Evolutionary conservation across 345 rosid species (phyloP).

Genomic region (Lagerstroemia speciosa): DNA sequence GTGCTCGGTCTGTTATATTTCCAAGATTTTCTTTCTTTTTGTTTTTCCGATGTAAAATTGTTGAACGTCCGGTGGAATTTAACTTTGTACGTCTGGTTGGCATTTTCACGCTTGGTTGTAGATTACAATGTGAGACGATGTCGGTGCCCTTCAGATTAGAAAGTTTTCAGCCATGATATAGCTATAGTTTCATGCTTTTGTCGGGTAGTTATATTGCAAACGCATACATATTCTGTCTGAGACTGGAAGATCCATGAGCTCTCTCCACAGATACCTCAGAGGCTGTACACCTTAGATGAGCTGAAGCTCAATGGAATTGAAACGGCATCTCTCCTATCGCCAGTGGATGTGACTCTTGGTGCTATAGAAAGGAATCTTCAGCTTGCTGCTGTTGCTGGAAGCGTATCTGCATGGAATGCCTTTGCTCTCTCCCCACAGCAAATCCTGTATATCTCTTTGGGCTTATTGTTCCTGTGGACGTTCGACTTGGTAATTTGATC

Average conservation of each 20-base stretch:
- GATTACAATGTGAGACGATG: background rate
- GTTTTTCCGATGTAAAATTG: no score
- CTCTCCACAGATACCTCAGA: constrained; percentile 53
- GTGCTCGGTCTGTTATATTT: no score
- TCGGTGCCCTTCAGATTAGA: no score
- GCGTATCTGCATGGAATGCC: constrained; percentile 52
- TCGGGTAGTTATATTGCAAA: background rate
- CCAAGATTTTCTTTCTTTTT: no score
- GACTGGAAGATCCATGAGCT: background rate
- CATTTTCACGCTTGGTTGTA: background rate
- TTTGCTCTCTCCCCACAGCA: constrained; percentile 52
- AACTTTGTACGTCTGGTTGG: no score
- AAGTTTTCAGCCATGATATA: background rate
- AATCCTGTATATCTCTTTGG: constrained; percentile 54
- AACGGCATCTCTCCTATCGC: constrained; percentile 63
- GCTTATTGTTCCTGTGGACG: constrained; percentile 62
- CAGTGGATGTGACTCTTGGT: constrained; percentile 69
- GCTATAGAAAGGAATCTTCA: constrained; percentile 68
- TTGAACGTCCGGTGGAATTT: no score
- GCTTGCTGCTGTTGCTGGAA: constrained; percentile 53
- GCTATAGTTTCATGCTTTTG: background rate
- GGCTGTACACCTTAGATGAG: constrained; percentile 80
- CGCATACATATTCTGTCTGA: background rate
- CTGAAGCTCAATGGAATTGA: constrained; percentile 76
- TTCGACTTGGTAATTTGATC: constrained; percentile 48